Percentiles rank a stretch among this genome's conserved stretches.
Conservation (phyloP, 2,329 filamentous ascomycete genomes). For the Aspergillus novofumigatus region DNA sequence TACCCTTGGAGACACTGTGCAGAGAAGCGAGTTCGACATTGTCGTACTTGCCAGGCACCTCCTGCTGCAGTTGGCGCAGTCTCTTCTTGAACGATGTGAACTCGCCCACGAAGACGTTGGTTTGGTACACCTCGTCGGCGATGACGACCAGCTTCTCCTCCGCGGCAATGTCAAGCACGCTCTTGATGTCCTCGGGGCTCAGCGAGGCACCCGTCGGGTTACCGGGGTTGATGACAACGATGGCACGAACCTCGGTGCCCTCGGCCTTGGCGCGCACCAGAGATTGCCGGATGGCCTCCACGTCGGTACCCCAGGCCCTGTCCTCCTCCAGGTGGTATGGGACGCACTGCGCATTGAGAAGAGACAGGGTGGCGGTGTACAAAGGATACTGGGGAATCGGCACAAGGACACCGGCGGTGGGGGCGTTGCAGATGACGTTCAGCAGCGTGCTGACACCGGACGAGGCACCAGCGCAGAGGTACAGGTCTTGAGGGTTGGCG, state of each 20-base stretch:
- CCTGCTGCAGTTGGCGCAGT: constrained; percentile 72
- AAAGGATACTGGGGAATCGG: constrained; percentile 98
- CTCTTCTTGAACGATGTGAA: constrained; percentile 95
- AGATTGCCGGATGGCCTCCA: constrained; percentile 69
- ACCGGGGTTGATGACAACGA: constrained; percentile 97
- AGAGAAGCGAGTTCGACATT: constrained; percentile 83
- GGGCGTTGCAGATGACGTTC: constrained; percentile 76
- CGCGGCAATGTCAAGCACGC: constrained; percentile 81
- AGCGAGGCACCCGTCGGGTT: constrained; percentile 94
- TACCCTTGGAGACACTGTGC: constrained; percentile 94
- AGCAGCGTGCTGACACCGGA: constrained; percentile 93
- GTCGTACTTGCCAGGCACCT: constrained; percentile 72
- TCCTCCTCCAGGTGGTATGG: constrained; percentile 92
- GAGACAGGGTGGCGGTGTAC: constrained; percentile 85
- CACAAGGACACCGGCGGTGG: constrained; percentile 78
- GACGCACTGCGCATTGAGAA: constrained; percentile 81
- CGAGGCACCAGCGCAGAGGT: constrained; percentile 86
- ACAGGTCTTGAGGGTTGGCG: constrained; percentile 75
- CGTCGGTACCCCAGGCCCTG: constrained; percentile 80
- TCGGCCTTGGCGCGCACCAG: constrained; percentile 70
- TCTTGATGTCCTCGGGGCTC: constrained; percentile 70
- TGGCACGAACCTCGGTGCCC: constrained; percentile 82
- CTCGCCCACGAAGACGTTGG: constrained; percentile 90
- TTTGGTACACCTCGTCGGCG: constrained; percentile 98
- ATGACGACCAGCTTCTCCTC: constrained; percentile 83